Conservation (phyloP, 768 basidiomycete species). For the Termitomyces sp. region DNA sequence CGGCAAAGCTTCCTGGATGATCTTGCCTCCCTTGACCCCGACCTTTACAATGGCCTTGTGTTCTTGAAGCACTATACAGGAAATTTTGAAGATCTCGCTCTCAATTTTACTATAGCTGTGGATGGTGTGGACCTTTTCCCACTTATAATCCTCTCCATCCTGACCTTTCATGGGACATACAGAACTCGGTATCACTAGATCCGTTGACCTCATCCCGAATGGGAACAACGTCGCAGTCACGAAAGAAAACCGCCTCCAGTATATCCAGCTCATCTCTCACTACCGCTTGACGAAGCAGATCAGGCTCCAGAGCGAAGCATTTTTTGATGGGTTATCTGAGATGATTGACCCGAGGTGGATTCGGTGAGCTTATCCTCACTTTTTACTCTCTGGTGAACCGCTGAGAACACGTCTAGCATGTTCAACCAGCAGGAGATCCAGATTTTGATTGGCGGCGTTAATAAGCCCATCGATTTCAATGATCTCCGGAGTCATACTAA, state of each 20-base stretch:
- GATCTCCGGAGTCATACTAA: conserved; percentile 74
- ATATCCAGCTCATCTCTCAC: conserved; percentile 86
- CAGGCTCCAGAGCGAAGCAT: conserved; percentile 71
- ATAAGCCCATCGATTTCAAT: conserved; percentile 76
- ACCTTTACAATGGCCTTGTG: conserved; percentile 87
- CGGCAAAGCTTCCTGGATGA: conserved; percentile 92
- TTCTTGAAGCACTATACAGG: conserved; percentile 90
- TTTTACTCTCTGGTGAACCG: background rate
- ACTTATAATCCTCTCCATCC: conserved; percentile 1
- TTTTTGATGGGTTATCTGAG: conserved; percentile 90
- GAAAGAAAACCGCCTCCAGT: conserved; percentile 80
- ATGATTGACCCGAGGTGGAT: conserved; percentile 92
- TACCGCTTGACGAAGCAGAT: conserved; percentile 90
- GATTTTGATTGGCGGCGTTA: conserved; percentile 84
- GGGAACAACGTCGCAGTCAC: conserved; percentile 84
- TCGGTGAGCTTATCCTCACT: conserved; percentile 31
- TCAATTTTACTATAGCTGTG: conserved; percentile 84
- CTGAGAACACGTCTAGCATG: conserved; percentile 48
- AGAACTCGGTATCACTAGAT: conserved; percentile 81
- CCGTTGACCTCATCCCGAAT: conserved; percentile 73
- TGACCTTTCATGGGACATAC: background rate
- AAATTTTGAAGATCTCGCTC: conserved; percentile 78
- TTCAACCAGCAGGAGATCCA: conserved; percentile 97
- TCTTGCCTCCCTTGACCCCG: conserved; percentile 84
- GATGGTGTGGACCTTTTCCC: conserved; percentile 52